Evolutionary conservation across 1,139 yeast genomes (phyloP).

Genomic region (Debaryomycetaceae sp.): DNA sequence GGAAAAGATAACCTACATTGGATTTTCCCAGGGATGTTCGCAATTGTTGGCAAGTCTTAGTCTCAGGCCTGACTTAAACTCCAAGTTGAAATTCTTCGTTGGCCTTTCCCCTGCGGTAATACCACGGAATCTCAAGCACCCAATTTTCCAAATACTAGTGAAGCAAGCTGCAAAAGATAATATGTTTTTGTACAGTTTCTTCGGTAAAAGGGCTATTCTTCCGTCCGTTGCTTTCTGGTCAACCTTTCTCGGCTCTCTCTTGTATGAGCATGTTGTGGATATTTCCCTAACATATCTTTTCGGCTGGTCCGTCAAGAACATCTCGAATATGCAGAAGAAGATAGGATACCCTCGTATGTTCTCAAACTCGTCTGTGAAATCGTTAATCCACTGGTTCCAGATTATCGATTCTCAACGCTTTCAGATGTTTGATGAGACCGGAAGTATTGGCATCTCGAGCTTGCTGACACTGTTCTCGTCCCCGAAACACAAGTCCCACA

Average conservation of each 20-base stretch:
- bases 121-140: constrained; percentile 39
- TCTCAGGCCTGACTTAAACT: constrained; percentile 32
- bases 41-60: constrained; percentile 44
- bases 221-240: constrained; percentile 49
- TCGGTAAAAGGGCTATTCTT: constrained; percentile 41
- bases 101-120: constrained; percentile 47
- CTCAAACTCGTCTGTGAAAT: constrained; percentile 44
- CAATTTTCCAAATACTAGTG: constrained; percentile 32
- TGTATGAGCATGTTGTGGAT: constrained; percentile 38
- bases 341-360: constrained; percentile 48
- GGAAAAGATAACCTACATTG: constrained; percentile 30
- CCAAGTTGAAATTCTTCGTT: constrained; percentile 30
- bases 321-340: constrained; percentile 30
- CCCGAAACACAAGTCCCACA: constrained; percentile 27
- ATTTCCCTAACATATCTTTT: constrained; percentile 32
- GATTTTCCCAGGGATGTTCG: constrained; percentile 48
- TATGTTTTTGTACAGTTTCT: constrained; percentile 31
- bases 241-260: constrained; percentile 29
- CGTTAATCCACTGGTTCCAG: constrained; percentile 48
- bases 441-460: constrained; percentile 18
- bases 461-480: constrained; percentile 20
- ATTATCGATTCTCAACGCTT: constrained; percentile 38
- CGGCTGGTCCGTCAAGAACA: constrained; percentile 40
- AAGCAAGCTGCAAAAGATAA: constrained; percentile 33
- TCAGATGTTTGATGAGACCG: constrained; percentile 49